Conservation (phyloP, 1,139 yeast species). For the Pichia sp. region DNA sequence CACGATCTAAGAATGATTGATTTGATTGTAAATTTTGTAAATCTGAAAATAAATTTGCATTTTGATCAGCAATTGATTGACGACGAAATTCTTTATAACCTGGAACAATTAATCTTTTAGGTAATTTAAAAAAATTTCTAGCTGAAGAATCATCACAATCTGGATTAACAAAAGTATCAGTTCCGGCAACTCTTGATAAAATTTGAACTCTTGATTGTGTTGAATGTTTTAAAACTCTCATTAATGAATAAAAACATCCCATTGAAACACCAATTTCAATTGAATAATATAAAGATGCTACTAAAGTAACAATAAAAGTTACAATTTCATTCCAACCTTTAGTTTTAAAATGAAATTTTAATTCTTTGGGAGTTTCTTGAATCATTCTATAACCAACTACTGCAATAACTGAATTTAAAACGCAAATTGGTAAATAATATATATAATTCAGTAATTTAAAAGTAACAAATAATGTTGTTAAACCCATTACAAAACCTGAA, state of each 20-base stretch:
- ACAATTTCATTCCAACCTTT: conserved; percentile 72
- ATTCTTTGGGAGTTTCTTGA: conserved; percentile 83
- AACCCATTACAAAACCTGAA: conserved; percentile 77
- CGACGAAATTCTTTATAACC: conserved; percentile 31
- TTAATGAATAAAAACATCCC: conserved; percentile 74
- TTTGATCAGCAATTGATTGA: conserved; percentile 14
- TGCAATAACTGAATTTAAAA: conserved; percentile 74
- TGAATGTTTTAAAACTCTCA: conserved; percentile 78
- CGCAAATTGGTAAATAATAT: conserved; percentile 73
- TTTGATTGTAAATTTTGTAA: background rate
- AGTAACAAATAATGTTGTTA: conserved; percentile 61
- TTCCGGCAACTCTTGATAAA: conserved; percentile 73
- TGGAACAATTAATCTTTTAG: conserved; percentile 18
- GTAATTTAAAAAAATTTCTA: conserved; percentile 9
- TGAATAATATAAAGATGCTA: conserved; percentile 72
- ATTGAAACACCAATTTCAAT: conserved; percentile 86
- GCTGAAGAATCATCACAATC: conserved; percentile 38
- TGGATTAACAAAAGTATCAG: conserved; percentile 72
- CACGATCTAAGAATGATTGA: background rate
- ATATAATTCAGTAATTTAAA: conserved; percentile 56
- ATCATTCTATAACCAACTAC: conserved; percentile 72
- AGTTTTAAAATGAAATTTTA: conserved; percentile 66
- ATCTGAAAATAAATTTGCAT: background rate
- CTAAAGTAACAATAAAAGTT: conserved; percentile 66
- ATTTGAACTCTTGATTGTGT: conserved; percentile 87